phyloP scores from a whole-genome alignment of 345 rosid species.

The Eucalyptus sp. region DNA sequence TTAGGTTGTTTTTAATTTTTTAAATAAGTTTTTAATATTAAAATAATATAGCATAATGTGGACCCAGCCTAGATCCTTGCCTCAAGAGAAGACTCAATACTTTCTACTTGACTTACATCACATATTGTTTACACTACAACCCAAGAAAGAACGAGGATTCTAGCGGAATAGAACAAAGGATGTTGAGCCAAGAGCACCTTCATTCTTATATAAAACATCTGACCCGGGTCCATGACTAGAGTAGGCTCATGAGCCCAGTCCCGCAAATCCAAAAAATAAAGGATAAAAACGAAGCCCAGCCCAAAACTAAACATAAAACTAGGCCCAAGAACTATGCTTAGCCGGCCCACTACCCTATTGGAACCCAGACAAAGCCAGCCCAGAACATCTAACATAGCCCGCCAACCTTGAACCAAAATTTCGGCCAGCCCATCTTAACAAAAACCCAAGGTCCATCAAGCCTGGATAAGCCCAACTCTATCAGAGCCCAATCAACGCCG shows the following conservation, averaged over 20 bases:
- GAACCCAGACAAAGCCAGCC: too few relatives aligned
- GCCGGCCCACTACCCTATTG: too few relatives aligned
- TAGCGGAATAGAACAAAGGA: accelerated
- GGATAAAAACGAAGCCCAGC: not conserved
- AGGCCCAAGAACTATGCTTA: not conserved
- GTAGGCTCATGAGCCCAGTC: too few relatives aligned
- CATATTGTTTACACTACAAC: not conserved
- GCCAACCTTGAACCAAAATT: not conserved
- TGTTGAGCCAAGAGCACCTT: not conserved
- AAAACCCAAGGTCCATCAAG: not conserved
- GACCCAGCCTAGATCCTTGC: too few relatives aligned
- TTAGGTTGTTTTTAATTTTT: accelerated
- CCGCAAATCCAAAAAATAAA: too few relatives aligned
- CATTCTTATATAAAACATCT: too few relatives aligned
- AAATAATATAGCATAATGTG: too few relatives aligned
- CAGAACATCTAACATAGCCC: too few relatives aligned
- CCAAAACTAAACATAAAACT: not conserved
- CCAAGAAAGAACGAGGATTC: not conserved
- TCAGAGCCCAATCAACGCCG: not conserved
- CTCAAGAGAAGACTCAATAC: not conserved
- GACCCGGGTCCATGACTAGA: too few relatives aligned
- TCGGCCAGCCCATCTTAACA: not conserved
- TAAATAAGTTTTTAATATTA: too few relatives aligned
- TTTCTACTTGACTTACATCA: not conserved
- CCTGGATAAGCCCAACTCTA: not conserved